Conservation (phyloP, 108 stramenopile genomes). For the Cylindrotheca closterium region DNA sequence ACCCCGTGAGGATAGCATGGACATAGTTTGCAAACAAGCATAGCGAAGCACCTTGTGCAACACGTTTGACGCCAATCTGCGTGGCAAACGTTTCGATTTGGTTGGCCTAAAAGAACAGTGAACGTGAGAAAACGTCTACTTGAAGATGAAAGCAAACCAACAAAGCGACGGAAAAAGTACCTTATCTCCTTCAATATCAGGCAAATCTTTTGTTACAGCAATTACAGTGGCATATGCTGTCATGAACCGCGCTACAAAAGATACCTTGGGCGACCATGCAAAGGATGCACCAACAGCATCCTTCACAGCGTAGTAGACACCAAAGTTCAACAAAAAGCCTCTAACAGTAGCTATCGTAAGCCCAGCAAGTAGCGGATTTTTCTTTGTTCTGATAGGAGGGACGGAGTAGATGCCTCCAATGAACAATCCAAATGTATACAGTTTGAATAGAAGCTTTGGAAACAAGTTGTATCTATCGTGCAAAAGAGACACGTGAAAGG, state of each 20-base stretch:
- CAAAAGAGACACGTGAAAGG: background rate
- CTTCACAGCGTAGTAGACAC: slow-evolving; percentile 94
- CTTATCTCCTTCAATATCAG: slow-evolving; percentile 94
- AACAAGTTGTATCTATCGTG: slow-evolving; percentile 59
- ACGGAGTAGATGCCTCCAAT: slow-evolving; percentile 92
- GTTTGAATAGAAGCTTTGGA: slow-evolving; percentile 77
- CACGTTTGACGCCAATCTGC: slow-evolving; percentile 74
- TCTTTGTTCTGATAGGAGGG: slow-evolving; percentile 91
- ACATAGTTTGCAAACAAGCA: slow-evolving; percentile 85
- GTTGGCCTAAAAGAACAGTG: background rate
- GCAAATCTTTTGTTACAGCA: slow-evolving; percentile 95
- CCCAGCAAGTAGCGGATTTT: slow-evolving; percentile 89
- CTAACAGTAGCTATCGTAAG: slow-evolving; percentile 92
- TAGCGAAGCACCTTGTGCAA: slow-evolving; percentile 80
- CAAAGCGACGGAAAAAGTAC: slow-evolving; percentile 15
- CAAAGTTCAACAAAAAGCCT: slow-evolving; percentile 96
- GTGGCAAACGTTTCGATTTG: slow-evolving; percentile 90
- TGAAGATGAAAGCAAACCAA: background rate
- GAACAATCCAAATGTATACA: slow-evolving; percentile 87
- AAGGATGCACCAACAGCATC: slow-evolving; percentile 92
- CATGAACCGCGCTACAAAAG: slow-evolving; percentile 96
- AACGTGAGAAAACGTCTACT: too few relatives aligned
- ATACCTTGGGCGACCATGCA: slow-evolving; percentile 89
- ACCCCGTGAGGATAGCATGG: slow-evolving; percentile 81
- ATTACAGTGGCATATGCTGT: slow-evolving; percentile 92